Evolutionary conservation across 306 rosid species (phyloP), one percentile per base, ranked within the genome.

Genomic region (Vigna nakashimae): DNA sequence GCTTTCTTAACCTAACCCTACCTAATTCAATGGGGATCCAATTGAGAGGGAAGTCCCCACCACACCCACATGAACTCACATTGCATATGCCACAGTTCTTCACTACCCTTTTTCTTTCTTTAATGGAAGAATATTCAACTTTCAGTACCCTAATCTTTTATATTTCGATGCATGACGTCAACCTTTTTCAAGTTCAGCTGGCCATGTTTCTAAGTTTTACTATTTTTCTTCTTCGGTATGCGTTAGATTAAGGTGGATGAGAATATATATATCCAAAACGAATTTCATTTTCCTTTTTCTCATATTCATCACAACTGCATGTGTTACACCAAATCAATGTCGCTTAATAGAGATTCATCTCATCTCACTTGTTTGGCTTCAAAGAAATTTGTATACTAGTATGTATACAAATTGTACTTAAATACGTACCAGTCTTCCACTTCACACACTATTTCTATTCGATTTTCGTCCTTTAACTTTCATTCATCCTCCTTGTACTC

Each of bases 1-100:
- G 88, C 74, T 78, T 73, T 68, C 83, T 73, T 38, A 85, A 85
- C 83, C 81, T 77, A 78, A 85, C 75, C 81, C 79, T 78, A 78
- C 66, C 78, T 68, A 62, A 60, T 77, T 77, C 69, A 77, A 58
- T 49, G 56, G 55, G 82, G 82, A 38, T 82, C 82, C 79, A 68
- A 72, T 67, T 76, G 40, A 24, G 56, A 65, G 69, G 18, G 60
- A 51, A 36, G 55, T 18, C 70, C 76, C 82, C 80, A 76, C 82
- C 71, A 48, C 34, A 45, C 75, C 51, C 42, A 64, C 75, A 77
- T 77, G 72, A 65, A 65, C 42, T 79, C 83, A 75, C 63, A 53
- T 36, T 67, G 75, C 75, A 76, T 77, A 69, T 51, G 78, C 70
- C 74, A 63, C 56, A 77, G 40, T 82, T 77, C 22, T 26, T 7